These are phyloP conservation scores for Cyclospora cayetanensis DNA, from an alignment of 169 alveolate species.

Conservation along the genomic window DNA sequence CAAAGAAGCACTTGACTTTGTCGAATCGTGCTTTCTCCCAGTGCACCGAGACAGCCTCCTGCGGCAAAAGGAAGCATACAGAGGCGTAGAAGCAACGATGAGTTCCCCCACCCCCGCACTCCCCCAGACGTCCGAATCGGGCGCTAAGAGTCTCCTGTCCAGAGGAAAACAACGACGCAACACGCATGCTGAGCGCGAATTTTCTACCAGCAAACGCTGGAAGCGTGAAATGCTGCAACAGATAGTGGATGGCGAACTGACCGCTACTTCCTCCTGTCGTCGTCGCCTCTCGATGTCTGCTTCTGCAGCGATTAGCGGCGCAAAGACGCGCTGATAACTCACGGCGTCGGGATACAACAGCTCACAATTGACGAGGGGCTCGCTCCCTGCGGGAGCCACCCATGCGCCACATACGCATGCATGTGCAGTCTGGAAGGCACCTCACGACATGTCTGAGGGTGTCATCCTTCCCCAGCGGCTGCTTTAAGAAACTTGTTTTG, in stretches of 20 bases:
- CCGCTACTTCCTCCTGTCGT: conserved; percentile 89
- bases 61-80: too few relatives aligned
- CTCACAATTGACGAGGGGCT: neutral
- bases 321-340: conserved; percentile 82
- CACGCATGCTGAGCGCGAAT: too few relatives aligned
- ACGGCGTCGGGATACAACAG: conserved; percentile 76
- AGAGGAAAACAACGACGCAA: too few relatives aligned
- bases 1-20: neutral
- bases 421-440: too few relatives aligned
- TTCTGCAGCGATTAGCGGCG: conserved; percentile 92
- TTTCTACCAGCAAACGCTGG: neutral
- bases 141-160: too few relatives aligned
- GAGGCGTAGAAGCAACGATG: too few relatives aligned
- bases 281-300: conserved; percentile 93
- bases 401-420: too few relatives aligned
- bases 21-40: neutral
- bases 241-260: conserved; percentile 83
- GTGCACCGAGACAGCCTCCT: neutral
- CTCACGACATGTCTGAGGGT: too few relatives aligned
- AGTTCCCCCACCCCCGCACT: too few relatives aligned
- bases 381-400: neutral
- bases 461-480: too few relatives aligned
- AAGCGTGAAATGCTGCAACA: neutral
- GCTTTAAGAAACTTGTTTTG: too few relatives aligned
- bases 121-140: too few relatives aligned